phyloP scores from a whole-genome alignment of 2,329 filamentous ascomycete genomes.

The Alternaria sp. region DNA sequence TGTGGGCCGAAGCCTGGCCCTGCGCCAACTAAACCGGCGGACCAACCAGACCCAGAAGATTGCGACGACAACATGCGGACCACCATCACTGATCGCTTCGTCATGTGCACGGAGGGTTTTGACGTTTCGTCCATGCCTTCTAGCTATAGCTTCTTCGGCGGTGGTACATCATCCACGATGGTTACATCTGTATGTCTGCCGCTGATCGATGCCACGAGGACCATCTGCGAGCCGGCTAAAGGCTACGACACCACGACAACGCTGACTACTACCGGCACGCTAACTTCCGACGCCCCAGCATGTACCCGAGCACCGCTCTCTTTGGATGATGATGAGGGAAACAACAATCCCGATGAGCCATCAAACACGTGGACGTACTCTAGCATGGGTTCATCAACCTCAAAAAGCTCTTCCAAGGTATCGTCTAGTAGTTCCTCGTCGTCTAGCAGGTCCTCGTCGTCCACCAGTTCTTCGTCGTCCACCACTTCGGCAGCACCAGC shows the following conservation, averaged over 20 bases:
- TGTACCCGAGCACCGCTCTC: slow-evolving; percentile 31
- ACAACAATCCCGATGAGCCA: slow-evolving; percentile 23
- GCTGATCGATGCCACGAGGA: slow-evolving; percentile 16
- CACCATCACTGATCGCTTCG: slow-evolving; percentile 28
- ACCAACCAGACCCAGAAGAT: slow-evolving; percentile 10
- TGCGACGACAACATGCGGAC: slow-evolving; percentile 31
- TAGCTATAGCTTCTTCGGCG: background rate
- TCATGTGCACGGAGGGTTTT: slow-evolving; percentile 24
- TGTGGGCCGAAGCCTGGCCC: slow-evolving; percentile 31
- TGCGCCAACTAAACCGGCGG: slow-evolving; percentile 12
- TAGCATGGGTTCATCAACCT: background rate
- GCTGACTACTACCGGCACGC: slow-evolving; percentile 8
- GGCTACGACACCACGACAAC: slow-evolving; percentile 19
- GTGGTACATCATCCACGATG: slow-evolving; percentile 17
- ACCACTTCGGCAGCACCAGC: background rate
- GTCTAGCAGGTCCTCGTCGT: background rate
- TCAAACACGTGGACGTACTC: slow-evolving; percentile 1
- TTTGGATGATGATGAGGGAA: slow-evolving; percentile 40
- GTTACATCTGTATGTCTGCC: slow-evolving; percentile 25
- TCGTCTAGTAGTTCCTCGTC: background rate
- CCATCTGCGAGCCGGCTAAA: slow-evolving; percentile 20
- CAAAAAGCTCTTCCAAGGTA: background rate
- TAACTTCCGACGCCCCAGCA: slow-evolving; percentile 12
- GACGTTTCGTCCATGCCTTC: slow-evolving; percentile 16
- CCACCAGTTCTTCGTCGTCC: background rate